These are phyloP conservation scores for Cercospora sesami DNA, from an alignment of 2,329 filamentous ascomycete genomes.

Conservation along the genomic window DNA sequence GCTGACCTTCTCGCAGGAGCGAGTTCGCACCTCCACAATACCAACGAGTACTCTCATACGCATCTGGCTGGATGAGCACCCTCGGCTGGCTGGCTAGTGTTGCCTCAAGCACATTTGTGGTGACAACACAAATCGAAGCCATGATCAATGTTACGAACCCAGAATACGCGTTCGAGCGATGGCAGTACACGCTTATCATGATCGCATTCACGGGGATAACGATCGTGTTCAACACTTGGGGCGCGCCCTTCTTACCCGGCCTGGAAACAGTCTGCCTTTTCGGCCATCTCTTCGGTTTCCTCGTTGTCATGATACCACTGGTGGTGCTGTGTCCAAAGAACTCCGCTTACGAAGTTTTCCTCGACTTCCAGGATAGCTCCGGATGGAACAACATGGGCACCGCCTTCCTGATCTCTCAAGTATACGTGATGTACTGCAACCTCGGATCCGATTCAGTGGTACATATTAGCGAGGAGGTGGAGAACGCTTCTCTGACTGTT, in stretches of 20 bases:
- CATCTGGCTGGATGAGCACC: slow-evolving; percentile 30
- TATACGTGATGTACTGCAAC: slow-evolving; percentile 19
- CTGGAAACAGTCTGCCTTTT: slow-evolving; percentile 43
- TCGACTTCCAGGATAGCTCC: slow-evolving; percentile 32
- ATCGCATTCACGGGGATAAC: slow-evolving; percentile 41
- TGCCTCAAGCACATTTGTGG: slow-evolving; percentile 40
- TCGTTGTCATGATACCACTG: slow-evolving; percentile 37
- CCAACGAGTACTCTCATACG: slow-evolving; percentile 34
- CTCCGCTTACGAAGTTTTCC: slow-evolving; percentile 36
- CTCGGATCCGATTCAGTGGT: slow-evolving; percentile 35
- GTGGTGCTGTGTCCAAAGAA: slow-evolving; percentile 37
- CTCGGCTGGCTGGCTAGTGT: slow-evolving; percentile 35
- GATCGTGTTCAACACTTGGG: slow-evolving; percentile 35
- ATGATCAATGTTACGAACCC: slow-evolving; percentile 40
- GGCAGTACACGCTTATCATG: slow-evolving; percentile 37
- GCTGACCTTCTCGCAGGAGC: slow-evolving; percentile 14
- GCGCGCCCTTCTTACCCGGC: slow-evolving; percentile 38
- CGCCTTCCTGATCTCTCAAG: slow-evolving; percentile 35
- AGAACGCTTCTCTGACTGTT: slow-evolving; percentile 35
- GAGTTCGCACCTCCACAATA: slow-evolving; percentile 38
- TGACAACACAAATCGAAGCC: slow-evolving; percentile 41
- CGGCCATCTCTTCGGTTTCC: slow-evolving; percentile 36
- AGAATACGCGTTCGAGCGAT: slow-evolving; percentile 32
- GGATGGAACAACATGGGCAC: slow-evolving; percentile 36
- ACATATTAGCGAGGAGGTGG: slow-evolving; percentile 40